These are phyloP conservation scores for Colletotrichum lupini DNA, from an alignment of 2,329 filamentous ascomycete genomes.

Conservation along the genomic window DNA sequence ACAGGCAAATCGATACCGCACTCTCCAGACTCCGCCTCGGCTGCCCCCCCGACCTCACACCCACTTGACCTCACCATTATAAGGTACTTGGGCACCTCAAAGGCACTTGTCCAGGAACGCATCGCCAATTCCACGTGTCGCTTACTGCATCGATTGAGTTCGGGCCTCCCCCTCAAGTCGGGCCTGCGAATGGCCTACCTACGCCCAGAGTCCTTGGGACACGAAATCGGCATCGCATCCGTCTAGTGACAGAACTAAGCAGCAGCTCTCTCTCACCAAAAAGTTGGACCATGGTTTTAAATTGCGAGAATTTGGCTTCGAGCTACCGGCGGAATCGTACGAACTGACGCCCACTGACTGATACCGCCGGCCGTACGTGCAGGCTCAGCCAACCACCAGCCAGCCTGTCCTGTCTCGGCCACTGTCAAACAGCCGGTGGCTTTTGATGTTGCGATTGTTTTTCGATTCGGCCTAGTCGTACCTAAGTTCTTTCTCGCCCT, in stretches of 20 bases:
- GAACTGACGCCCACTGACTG: conserved; percentile 1
- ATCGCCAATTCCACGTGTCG: conserved; percentile 24
- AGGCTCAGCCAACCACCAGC: background rate
- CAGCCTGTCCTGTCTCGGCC: conserved; percentile 21
- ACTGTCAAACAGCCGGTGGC: conserved; percentile 10
- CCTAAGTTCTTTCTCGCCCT: background rate
- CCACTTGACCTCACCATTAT: background rate
- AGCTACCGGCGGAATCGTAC: background rate
- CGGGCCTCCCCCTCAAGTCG: background rate
- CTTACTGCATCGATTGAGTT: conserved; percentile 14
- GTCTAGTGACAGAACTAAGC: background rate
- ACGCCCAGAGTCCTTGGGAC: background rate
- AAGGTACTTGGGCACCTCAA: no score
- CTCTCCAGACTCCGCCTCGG: background rate
- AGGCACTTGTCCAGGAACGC: conserved; percentile 15
- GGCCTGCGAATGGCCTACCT: background rate
- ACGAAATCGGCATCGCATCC: background rate
- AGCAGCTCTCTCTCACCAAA: background rate
- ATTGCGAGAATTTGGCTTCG: background rate
- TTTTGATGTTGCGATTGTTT: conserved; percentile 1
- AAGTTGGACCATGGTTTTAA: background rate
- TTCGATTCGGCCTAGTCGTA: background rate
- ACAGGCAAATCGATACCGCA: background rate
- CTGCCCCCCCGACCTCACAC: background rate
- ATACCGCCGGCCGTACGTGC: conserved; percentile 13